Conservation (phyloP, 306 rosid species). For the Quercus agrifolia region DNA sequence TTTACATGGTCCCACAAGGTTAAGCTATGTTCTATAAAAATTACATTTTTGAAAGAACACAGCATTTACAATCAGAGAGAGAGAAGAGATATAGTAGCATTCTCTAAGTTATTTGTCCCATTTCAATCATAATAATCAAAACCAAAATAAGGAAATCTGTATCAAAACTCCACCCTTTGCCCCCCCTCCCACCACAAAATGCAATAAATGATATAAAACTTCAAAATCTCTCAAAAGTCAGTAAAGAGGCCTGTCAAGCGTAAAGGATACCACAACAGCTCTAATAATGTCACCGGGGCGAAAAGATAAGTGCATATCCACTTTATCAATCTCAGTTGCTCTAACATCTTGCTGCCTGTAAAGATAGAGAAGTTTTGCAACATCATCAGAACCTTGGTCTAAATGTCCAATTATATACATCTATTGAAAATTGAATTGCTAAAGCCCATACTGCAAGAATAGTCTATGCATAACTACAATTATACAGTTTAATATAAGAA, state of each 20-base stretch:
- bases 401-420: neutral
- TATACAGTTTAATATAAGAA: neutral
- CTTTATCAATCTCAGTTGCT: constrained; percentile 95
- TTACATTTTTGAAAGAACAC: no score
- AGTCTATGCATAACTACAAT: neutral
- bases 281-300: constrained; percentile 72
- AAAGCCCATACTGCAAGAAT: neutral
- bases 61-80: neutral
- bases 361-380: constrained; percentile 8
- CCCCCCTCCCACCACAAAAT: neutral
- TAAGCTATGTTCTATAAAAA: no score
- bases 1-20: no score
- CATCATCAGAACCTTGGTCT: neutral
- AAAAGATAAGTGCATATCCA: constrained; percentile 79
- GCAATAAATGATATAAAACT: neutral
- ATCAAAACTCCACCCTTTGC: neutral
- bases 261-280: constrained; percentile 76
- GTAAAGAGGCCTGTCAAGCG: neutral
- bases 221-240: neutral
- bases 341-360: constrained; percentile 94
- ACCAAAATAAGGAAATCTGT: neutral
- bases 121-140: neutral
- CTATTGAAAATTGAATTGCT: neutral
- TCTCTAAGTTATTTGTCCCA: neutral
- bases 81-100: no score